phyloP scores from a whole-genome alignment of 176 grass and related monocot genomes.

The Zea mays region Zm-B73-REFERENCE-NAM-5.0 NC_050097.1:176202501-176203000 shows the following conservation, averaged over 20 bases:
- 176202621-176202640: constrained; percentile 5
- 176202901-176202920: constrained; percentile 11
- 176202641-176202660: constrained; percentile 7
- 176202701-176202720: constrained; percentile 48
- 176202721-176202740: constrained; percentile 56
- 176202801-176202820: constrained; percentile 56
- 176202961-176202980: background rate
- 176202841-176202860: constrained; percentile 40
- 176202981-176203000: background rate
- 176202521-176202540: constrained; percentile 47
- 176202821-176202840: constrained; percentile 59
- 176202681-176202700: constrained; percentile 29
- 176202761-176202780: constrained; percentile 61
- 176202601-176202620: background rate
- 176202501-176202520: constrained; percentile 78
- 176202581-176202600: background rate
- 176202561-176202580: constrained; percentile 11
- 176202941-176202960: background rate
- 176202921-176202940: constrained; percentile 2
- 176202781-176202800: constrained; percentile 77
- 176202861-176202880: background rate
- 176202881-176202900: background rate
- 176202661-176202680: constrained; percentile 6
- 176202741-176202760: constrained; percentile 55
- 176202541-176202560: constrained; percentile 56